A percentile compares a stretch with the other conserved stretches of the same genome.
phyloP scores from a whole-genome alignment of 2,329 filamentous ascomycete genomes.

The Phialemoniopsis sp. region DNA sequence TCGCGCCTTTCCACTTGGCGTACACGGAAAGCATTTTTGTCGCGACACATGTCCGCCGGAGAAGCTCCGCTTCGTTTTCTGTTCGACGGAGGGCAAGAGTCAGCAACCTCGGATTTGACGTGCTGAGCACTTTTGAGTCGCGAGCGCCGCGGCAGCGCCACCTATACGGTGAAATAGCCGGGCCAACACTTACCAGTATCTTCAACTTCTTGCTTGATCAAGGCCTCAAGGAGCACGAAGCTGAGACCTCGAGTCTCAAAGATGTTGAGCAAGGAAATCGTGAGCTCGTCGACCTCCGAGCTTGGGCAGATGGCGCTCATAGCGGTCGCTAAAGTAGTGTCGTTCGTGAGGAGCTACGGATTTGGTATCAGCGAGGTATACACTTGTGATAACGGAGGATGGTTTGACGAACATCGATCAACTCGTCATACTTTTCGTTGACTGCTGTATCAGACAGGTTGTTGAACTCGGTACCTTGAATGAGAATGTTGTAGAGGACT shows the following conservation, averaged over 20 bases:
- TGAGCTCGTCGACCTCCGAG: conserved; percentile 64
- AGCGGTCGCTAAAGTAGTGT: conserved; percentile 58
- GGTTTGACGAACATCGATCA: conserved; percentile 50
- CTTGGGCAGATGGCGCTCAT: conserved; percentile 65
- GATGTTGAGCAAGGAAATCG: conserved; percentile 64
- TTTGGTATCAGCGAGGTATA: conserved; percentile 3
- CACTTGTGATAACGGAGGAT: too few species aligned
- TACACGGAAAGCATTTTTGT: conserved; percentile 70
- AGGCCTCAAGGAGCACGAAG: conserved; percentile 59
- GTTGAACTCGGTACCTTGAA: conserved; percentile 69
- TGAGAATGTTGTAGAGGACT: conserved; percentile 65
- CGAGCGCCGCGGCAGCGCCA: neutral
- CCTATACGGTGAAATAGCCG: neutral
- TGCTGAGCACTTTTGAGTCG: neutral
- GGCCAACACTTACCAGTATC: conserved; percentile 48
- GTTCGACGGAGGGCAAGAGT: neutral
- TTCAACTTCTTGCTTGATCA: conserved; percentile 66
- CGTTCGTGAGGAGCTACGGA: conserved; percentile 52
- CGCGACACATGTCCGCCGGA: conserved; percentile 66
- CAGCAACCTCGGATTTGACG: neutral
- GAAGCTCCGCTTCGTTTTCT: conserved; percentile 65
- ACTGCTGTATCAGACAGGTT: conserved; percentile 64
- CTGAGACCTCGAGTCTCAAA: conserved; percentile 63
- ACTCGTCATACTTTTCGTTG: conserved; percentile 64
- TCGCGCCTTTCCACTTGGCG: conserved; percentile 65